Evolutionary conservation across 805 yeast genomes (phyloP), one percentile per base, ranked within the genome.

Genomic region (Vanderwaltozyma tropicalis): DNA sequence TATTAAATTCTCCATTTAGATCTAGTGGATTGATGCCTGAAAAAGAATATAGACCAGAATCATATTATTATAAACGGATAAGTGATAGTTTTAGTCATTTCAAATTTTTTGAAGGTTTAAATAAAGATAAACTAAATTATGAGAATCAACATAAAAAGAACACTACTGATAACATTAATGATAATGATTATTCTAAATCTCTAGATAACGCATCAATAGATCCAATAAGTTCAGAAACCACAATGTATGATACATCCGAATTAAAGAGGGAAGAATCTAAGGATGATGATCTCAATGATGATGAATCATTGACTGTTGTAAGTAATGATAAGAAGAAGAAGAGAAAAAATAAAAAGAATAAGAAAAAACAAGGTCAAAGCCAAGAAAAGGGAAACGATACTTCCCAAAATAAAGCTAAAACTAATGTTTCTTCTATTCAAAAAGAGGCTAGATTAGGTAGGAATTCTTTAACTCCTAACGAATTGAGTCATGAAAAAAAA

Each of bases 271-370:
- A n/a, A n/a, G n/a, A n/a, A 7, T 10, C 24, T 21, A 6, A 21
- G 24, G 24, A 21, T 21, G 10, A 10, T 21, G 27, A 8, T 10
- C 14, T 10, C 3, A 28, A 14, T 27, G 37, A 34, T 34, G 21
- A 27, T 19, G 31, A 28, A n/a, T 34, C 37, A 15, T 34, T 34
- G 8, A 35, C 32, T 8, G 4, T 35, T 5, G 33, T 35, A 2
- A 29, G 29, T 5, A 35, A 35, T 24, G 38, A 35, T 9, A 58
- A 54, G 32, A 57, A 42, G 47, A 54, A 75, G 58, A 79, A 72
- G 50, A 68, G 95, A 20, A 87, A 84, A 18, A 35, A 35, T 24
- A 53, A 71, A 96, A 52, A 96, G 96, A 4, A 68, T 80, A 9
- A 67, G 96, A 41, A 95, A 95, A 12, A 94, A 95, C 0, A 77